Conservation (phyloP, 768 basidiomycete species). For the Butyriboletus loyo region DNA sequence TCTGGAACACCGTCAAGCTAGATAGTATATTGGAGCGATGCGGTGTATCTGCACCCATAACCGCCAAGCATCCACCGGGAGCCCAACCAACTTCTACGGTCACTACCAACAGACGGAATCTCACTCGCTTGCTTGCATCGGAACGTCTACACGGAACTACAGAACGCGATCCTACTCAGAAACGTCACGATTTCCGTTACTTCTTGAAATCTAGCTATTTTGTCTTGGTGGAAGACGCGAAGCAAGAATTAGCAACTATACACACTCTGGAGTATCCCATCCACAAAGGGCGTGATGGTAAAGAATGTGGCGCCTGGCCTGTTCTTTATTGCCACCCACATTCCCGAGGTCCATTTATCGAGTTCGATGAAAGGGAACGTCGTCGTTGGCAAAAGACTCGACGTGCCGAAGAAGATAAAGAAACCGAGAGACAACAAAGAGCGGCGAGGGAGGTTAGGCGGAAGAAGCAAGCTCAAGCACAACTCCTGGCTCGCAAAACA, state of each 20-base stretch:
- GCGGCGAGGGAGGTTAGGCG: conserved; percentile 27
- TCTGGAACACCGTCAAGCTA: conserved; percentile 78
- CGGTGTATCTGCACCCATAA: conserved; percentile 35
- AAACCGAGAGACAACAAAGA: conserved; percentile 28
- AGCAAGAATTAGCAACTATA: conserved; percentile 79
- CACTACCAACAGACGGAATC: conserved; percentile 41
- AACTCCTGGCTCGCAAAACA: conserved; percentile 28
- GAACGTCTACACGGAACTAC: conserved; percentile 81
- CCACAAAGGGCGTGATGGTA: conserved; percentile 48
- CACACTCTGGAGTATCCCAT: conserved; percentile 77
- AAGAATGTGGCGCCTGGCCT: conserved; percentile 72
- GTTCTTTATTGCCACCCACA: conserved; percentile 74
- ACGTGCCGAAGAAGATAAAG: conserved; percentile 36
- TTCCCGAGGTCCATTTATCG: conserved; percentile 69
- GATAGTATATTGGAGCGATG: conserved; percentile 72
- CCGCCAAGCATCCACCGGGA: conserved; percentile 27
- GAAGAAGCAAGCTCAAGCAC: conserved; percentile 29
- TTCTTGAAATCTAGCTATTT: conserved; percentile 75
- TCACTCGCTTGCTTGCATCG: conserved; percentile 67
- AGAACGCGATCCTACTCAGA: conserved; percentile 90
- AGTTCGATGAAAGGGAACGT: conserved; percentile 73
- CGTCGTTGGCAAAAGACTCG: conserved; percentile 61
- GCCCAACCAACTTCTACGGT: conserved; percentile 31
- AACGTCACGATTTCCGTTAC: conserved; percentile 84
- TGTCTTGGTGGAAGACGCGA: conserved; percentile 89